Percentiles rank a stretch among this genome's conserved stretches.
phyloP scores from a whole-genome alignment of 2,329 filamentous ascomycete genomes.

The Fusarium concolor region DNA sequence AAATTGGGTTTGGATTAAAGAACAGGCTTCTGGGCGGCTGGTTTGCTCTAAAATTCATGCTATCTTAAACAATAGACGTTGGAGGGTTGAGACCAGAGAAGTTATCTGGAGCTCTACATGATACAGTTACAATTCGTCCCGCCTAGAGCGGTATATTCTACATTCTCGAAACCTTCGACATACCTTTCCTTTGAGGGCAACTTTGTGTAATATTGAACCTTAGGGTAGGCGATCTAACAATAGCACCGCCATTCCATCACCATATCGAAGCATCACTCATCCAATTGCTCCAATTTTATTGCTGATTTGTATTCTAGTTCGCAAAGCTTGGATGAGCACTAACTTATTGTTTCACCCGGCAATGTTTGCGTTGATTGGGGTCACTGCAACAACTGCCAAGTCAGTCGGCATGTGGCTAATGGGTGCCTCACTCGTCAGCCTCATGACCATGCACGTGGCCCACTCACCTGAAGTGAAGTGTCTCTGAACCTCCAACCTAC shows the following conservation, averaged over 20 bases:
- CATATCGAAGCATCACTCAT: background rate
- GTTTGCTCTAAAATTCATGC: slow-evolving; percentile 35
- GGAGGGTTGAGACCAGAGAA: background rate
- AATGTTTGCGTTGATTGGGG: background rate
- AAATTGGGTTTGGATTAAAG: background rate
- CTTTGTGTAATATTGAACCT: background rate
- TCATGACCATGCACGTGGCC: slow-evolving; percentile 33
- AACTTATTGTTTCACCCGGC: background rate
- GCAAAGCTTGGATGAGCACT: no score
- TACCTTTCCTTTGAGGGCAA: no score
- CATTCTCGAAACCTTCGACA: background rate
- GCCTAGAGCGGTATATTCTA: slow-evolving; percentile 17
- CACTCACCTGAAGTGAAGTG: slow-evolving; percentile 13
- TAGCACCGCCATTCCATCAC: background rate
- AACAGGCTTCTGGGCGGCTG: slow-evolving; percentile 20
- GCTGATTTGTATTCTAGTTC: background rate
- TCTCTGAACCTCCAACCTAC: slow-evolving; percentile 21
- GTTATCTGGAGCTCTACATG: background rate
- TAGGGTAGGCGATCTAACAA: slow-evolving; percentile 1
- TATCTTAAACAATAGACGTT: slow-evolving; percentile 9
- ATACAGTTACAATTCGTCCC: slow-evolving; percentile 1
- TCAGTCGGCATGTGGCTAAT: slow-evolving; percentile 11
- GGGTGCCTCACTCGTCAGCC: slow-evolving; percentile 23
- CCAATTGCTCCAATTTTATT: background rate
- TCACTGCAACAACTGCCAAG: background rate